Percentiles rank a stretch among this genome's conserved stretches.
Conservation (phyloP, 148 eudicot species). For the Camellia granthamiana region DNA sequence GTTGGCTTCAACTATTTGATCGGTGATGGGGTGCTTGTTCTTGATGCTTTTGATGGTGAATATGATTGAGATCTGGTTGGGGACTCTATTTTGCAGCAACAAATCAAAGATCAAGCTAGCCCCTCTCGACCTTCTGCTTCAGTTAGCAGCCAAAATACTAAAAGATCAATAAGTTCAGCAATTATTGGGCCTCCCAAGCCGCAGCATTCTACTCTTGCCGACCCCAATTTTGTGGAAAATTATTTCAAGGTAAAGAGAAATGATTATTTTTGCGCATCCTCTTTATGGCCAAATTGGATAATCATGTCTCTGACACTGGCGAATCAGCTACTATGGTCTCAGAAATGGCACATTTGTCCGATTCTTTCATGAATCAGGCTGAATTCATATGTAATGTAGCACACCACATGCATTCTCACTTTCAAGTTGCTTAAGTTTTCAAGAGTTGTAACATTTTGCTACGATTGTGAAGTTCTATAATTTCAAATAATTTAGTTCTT, state of each 20-base stretch:
- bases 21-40: too few relatives aligned
- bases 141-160: slow-evolving; percentile 25
- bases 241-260: slow-evolving; percentile 72
- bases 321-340: background rate
- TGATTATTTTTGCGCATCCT: slow-evolving; percentile 3
- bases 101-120: slow-evolving; percentile 22
- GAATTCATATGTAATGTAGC: background rate
- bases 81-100: too few relatives aligned
- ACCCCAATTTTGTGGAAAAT: slow-evolving; percentile 92
- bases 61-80: too few relatives aligned
- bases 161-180: slow-evolving; percentile 42
- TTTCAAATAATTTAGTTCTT: background rate
- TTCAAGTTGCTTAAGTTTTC: background rate
- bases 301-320: background rate
- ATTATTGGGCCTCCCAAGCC: slow-evolving; percentile 31
- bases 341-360: background rate
- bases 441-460: background rate
- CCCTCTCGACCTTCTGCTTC: slow-evolving; percentile 39
- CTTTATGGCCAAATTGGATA: background rate
- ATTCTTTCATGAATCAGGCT: background rate
- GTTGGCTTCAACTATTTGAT: too few relatives aligned
- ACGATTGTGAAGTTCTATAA: background rate
- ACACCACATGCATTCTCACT: background rate
- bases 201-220: slow-evolving; percentile 65
- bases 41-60: too few relatives aligned